Conservation (phyloP, 116 monocot genomes). For the Trichopus zeylanicus region DNA sequence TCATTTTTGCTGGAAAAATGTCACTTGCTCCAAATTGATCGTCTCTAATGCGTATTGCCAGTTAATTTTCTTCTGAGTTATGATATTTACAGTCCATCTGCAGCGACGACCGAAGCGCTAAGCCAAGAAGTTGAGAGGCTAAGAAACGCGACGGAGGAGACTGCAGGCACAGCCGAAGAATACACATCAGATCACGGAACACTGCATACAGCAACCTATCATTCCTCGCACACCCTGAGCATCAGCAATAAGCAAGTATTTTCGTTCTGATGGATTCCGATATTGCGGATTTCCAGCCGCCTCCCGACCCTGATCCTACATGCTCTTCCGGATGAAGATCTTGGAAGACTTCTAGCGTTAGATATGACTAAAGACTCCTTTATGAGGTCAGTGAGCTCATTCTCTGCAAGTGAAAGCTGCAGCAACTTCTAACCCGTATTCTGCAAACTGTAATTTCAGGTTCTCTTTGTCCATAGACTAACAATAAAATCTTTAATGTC, state of each 20-base stretch:
- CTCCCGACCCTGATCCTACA: conserved; percentile 19
- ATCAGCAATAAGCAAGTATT: conserved; percentile 27
- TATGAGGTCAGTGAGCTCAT: conserved; percentile 62
- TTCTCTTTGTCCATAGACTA: too few species aligned
- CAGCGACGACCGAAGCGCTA: conserved; percentile 84
- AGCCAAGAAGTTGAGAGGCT: conserved; percentile 86
- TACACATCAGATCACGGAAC: conserved; percentile 28
- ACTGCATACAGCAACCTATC: conserved; percentile 30
- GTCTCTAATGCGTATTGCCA: too few species aligned
- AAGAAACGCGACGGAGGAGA: conserved; percentile 70
- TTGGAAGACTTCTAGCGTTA: conserved; percentile 50
- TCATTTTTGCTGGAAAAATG: too few species aligned
- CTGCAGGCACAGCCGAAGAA: conserved; percentile 19
- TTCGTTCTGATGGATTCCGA: conserved; percentile 21
- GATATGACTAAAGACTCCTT: conserved; percentile 37
- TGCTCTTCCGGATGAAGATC: conserved; percentile 52
- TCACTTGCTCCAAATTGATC: too few species aligned
- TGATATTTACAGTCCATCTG: background rate
- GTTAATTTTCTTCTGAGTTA: background rate
- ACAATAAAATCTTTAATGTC: too few species aligned
- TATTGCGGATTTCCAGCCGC: conserved; percentile 22
- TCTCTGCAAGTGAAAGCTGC: conserved; percentile 60
- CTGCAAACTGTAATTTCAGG: too few species aligned
- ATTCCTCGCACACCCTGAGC: conserved; percentile 33
- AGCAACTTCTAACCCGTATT: conserved; percentile 45